Percentiles rank a stretch among this genome's conserved stretches.
phyloP scores from a whole-genome alignment of 495 filamentous ascomycete genomes.

The Lasiosphaeriaceae sp. region DNA sequence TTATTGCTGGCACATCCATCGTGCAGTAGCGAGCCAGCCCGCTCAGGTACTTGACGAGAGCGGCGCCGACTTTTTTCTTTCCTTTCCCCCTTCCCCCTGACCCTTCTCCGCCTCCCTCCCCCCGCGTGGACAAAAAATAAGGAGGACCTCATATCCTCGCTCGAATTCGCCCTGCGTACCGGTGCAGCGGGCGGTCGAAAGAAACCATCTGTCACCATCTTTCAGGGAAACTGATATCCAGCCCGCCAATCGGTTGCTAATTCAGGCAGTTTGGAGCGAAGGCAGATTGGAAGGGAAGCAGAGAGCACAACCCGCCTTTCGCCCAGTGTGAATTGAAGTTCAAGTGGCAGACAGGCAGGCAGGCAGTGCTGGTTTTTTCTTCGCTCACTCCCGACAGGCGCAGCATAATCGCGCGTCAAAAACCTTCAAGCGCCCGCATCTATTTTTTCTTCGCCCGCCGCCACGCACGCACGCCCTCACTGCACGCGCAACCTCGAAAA shows the following conservation, averaged over 20 bases:
- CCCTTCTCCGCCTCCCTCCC: background rate
- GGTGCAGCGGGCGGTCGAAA: background rate
- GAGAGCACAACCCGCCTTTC: background rate
- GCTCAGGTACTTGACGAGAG: conserved; percentile 13
- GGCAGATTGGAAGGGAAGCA: background rate
- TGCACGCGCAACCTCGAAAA: too few relatives aligned
- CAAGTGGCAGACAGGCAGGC: background rate
- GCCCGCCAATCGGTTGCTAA: too few relatives aligned
- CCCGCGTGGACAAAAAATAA: background rate
- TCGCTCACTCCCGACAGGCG: conserved; percentile 28
- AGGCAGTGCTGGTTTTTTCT: background rate
- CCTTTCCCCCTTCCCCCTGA: conserved; percentile 4
- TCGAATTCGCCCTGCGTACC: background rate
- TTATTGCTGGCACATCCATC: conserved; percentile 4
- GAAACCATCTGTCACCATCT: background rate
- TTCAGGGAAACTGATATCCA: too few relatives aligned
- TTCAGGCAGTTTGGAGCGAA: too few relatives aligned
- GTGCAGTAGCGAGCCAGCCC: conserved; percentile 4
- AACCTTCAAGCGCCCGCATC: conserved; percentile 17
- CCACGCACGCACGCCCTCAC: background rate
- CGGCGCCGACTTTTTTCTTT: conserved; percentile 8
- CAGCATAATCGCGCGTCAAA: conserved; percentile 48
- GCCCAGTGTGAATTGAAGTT: background rate
- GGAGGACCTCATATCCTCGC: background rate
- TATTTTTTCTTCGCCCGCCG: conserved; percentile 1